Evolutionary conservation across 768 basidiomycete genomes (phyloP), one percentile per base, ranked within the genome.

Genomic region (Phlebiopsis flavidoalba): DNA sequence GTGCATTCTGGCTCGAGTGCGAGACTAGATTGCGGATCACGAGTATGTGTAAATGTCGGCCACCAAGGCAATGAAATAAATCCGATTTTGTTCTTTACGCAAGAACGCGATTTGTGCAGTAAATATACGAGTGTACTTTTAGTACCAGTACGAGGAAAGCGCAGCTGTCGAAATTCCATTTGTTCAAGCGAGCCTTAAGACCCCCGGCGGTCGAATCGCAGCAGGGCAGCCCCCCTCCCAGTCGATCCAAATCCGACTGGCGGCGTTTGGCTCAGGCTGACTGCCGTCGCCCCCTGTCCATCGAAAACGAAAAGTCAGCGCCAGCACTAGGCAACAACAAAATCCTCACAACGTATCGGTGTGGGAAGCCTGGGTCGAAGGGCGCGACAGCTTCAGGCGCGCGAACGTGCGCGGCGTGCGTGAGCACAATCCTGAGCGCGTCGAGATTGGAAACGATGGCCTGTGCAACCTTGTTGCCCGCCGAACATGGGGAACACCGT

Each of bases 351-450:
- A 73, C 60, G 48, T 71, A 1, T 8, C 31, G 53, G 33, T 53
- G 17, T 0, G 76, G 75, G 69, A 82, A 84, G 0, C 82, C 83
- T 12, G 63, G 57, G 49, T 81, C 76, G 60, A 84, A 80, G 0
- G 76, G 74, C 12, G 73, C 56, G 7, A 72, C 67, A 12, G 70
- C 67, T 49, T 84, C 81, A 84, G 60, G 43, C 72, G 74, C 40
- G 74, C 69, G 46, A n/a, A 83, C 76, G 21, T 83, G 80, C 33
- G 76, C 75, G 0, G 75, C 73, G 52, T 69, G 46, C 10, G 83
- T 67, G 35, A 83, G 78, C 63, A 80, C 79, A 24, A 80, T 67
- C 62, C 81, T 84, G 49, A 78, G 72, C 0, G 79, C 77, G 5
- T 80, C 80, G n/a, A 82, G 67, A 60, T 31, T 31, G 26, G 26